A percentile compares a stretch with the other conserved stretches of the same genome.
Conservation (phyloP, 441 rosid species). For the Adansonia gregorii region DNA sequence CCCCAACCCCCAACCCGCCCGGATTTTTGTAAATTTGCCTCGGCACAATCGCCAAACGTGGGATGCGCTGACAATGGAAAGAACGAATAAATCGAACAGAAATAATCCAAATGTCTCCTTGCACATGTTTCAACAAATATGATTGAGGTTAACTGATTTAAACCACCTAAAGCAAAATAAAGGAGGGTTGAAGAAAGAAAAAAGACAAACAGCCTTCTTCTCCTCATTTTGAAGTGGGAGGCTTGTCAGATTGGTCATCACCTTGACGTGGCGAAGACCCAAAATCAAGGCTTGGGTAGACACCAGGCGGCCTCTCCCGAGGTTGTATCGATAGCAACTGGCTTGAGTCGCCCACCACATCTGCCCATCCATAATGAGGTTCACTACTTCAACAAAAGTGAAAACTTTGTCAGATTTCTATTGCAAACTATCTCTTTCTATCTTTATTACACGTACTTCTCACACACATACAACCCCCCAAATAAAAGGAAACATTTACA, state of each 20-base stretch:
- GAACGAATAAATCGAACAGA: conserved; percentile 53
- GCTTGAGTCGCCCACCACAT: conserved; percentile 85
- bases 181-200: conserved; percentile 12
- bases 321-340: conserved; percentile 84
- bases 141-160: conserved; percentile 18
- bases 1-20: too few relatives aligned
- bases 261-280: conserved; percentile 55
- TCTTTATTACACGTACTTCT: neutral
- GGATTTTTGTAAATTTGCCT: neutral
- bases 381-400: conserved; percentile 63
- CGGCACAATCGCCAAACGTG: neutral
- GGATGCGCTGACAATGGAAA: conserved; percentile 34
- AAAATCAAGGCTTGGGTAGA: conserved; percentile 69
- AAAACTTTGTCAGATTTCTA: conserved; percentile 1
- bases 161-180: conserved; percentile 31
- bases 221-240: conserved; percentile 34
- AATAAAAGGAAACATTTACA: too few relatives aligned
- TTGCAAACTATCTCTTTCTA: neutral
- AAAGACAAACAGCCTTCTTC: neutral
- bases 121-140: conserved; percentile 31
- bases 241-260: conserved; percentile 46
- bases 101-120: conserved; percentile 23
- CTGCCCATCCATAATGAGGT: conserved; percentile 97
- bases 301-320: conserved; percentile 80
- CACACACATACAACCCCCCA: too few relatives aligned